Percentiles rank a stretch among this genome's conserved stretches.
Conservation (phyloP, 2,329 filamentous ascomycete species). For the Cryphonectria carpinicola region DNA sequence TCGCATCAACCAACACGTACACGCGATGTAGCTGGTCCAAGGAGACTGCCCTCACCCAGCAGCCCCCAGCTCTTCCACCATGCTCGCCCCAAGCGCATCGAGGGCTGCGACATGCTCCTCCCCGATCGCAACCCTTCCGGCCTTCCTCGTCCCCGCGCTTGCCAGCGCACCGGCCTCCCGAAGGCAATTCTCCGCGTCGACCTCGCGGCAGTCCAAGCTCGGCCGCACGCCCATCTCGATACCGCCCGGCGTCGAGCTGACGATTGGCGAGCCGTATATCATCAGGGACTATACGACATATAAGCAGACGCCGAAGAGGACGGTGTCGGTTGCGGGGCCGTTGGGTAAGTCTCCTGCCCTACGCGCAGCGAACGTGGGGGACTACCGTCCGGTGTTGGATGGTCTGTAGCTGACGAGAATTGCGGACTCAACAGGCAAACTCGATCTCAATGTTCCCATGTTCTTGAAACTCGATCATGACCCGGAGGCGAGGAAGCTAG, state of each 20-base stretch:
- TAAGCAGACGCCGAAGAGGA: slow-evolving; percentile 65
- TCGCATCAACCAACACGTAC: neutral
- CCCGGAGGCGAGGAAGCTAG: slow-evolving; percentile 62
- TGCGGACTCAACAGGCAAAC: slow-evolving; percentile 58
- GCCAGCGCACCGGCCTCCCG: slow-evolving; percentile 38
- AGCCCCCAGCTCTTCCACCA: slow-evolving; percentile 43
- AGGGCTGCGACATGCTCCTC: slow-evolving; percentile 58
- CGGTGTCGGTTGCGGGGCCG: slow-evolving; percentile 78
- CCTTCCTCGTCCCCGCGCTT: slow-evolving; percentile 76
- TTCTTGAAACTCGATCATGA: slow-evolving; percentile 78
- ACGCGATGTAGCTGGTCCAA: neutral
- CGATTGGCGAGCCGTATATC: slow-evolving; percentile 64
- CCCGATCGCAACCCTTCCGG: slow-evolving; percentile 61
- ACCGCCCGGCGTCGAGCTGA: slow-evolving; percentile 80
- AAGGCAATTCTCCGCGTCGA: slow-evolving; percentile 73
- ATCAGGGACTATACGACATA: slow-evolving; percentile 62
- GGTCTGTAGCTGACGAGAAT: slow-evolving; percentile 22
- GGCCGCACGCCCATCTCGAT: slow-evolving; percentile 80
- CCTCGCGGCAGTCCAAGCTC: slow-evolving; percentile 75
- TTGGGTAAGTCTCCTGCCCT: slow-evolving; percentile 60
- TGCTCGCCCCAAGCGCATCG: slow-evolving; percentile 68
- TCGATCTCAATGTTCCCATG: slow-evolving; percentile 77
- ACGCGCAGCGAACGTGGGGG: slow-evolving; percentile 9
- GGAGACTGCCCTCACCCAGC: slow-evolving; percentile 13
- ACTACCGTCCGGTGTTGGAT: slow-evolving; percentile 24